Evolutionary conservation across 306 rosid species (phyloP), one percentile per base, ranked within the genome.

Genomic region (Pueraria montana): DNA sequence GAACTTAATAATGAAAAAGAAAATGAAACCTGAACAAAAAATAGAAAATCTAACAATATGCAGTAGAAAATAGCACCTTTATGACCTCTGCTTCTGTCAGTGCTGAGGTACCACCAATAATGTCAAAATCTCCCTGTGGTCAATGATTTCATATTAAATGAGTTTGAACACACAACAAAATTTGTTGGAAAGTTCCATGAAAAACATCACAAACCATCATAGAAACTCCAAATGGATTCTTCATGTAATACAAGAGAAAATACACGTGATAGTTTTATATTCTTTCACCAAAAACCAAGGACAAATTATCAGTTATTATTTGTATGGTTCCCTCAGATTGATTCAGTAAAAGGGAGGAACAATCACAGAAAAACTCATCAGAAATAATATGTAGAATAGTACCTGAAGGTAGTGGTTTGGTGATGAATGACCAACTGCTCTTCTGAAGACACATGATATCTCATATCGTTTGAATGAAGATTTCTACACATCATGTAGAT

Each of bases 361-460:
- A 58, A 18, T 27, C 20, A 42, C 56, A 59, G 50, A 48, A 53
- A 34, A 82, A 30, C 38, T 74, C 27, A 34, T 49, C 55, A 66
- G 76, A 52, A 74, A 65, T 27, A 56, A 70, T 38, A 76, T 53
- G 75, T 32, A 59, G 55, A 80, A 62, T 76, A 56, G 76, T 87
- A 96, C 99, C 96, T 95, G 99, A 79, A 95, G 97, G 90, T 87
- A 92, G 78, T 88, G 94, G 86, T 89, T 96, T 80, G 99, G 99
- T 43, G 99, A 82, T 76, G 99, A 91, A 82, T 92, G 99, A 53
- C 99, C 99, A 87, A 96, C 80, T 64, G 97, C 97, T 87, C 92
- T 90, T 91, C 99, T 89, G 79, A 91, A 91, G 77, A 96, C 98
- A 30, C 73, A 84, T 0, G 99, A 87, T 87, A 92, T 87, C 86